Conservation (phyloP, 129 eudicot species). For the Escallonia herrerae region DNA sequence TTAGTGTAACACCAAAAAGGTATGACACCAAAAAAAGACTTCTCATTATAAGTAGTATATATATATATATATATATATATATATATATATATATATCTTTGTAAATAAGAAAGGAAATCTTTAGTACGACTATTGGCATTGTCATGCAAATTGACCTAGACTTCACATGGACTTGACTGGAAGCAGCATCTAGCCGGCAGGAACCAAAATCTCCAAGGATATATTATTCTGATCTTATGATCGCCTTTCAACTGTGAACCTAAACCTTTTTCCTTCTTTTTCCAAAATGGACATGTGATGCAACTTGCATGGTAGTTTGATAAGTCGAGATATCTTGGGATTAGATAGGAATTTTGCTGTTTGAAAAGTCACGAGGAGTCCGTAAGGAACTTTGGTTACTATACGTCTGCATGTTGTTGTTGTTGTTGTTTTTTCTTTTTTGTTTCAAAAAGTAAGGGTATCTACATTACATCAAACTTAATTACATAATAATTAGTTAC, state of each 20-base stretch:
- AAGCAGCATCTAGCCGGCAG: not conserved
- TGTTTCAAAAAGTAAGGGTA: not conserved
- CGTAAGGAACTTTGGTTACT: too few relatives aligned
- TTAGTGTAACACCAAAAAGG: not conserved
- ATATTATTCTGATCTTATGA: not conserved
- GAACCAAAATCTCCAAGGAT: constrained; percentile 1
- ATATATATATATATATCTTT: too few relatives aligned
- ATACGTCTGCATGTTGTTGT: not conserved
- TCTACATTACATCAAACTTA: not conserved
- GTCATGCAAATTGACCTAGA: not conserved
- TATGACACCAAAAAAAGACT: not conserved
- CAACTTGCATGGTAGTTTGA: not conserved
- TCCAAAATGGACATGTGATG: not conserved
- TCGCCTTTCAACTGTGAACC: not conserved
- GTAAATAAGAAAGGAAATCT: too few relatives aligned
- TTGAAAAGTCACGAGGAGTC: not conserved
- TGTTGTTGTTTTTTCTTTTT: too few relatives aligned
- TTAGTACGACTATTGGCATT: too few relatives aligned
- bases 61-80: too few relatives aligned
- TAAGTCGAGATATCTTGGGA: not conserved
- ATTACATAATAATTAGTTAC: too few relatives aligned
- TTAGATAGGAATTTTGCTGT: not conserved
- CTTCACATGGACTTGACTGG: not conserved
- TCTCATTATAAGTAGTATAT: not conserved
- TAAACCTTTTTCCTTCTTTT: not conserved